These are phyloP conservation scores for Chlorella sp. DNA, from an alignment of 139 green algal genomes.

Conservation along the genomic window DNA sequence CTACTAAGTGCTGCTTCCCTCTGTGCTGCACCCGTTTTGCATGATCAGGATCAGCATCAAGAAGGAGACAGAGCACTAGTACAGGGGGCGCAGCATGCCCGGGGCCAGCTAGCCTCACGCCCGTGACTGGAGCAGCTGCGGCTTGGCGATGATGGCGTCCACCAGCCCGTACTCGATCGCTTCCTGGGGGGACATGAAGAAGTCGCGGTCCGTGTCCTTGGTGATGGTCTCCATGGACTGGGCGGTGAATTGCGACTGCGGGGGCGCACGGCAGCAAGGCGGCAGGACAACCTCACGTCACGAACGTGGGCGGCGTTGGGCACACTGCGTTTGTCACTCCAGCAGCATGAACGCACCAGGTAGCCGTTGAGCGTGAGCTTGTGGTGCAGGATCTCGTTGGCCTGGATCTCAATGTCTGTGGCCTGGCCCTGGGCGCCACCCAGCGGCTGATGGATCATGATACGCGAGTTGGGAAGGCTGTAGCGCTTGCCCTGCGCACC, in stretches of 20 bases:
- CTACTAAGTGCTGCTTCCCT: too few relatives aligned
- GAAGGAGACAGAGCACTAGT: too few relatives aligned
- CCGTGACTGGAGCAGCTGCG: conserved; percentile 38
- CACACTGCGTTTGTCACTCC: too few relatives aligned
- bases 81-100: too few relatives aligned
- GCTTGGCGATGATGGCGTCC: conserved; percentile 78
- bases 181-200: conserved; percentile 97
- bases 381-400: conserved; percentile 99
- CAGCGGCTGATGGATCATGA: conserved; percentile 99
- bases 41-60: too few relatives aligned
- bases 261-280: too few relatives aligned
- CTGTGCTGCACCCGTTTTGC: too few relatives aligned
- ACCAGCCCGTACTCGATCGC: conserved; percentile 97
- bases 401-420: conserved; percentile 99
- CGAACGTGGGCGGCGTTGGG: too few relatives aligned
- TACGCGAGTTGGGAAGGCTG: conserved; percentile 93
- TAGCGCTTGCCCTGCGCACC: conserved; percentile 89
- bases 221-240: conserved; percentile 94
- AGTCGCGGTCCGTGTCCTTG: conserved; percentile 94
- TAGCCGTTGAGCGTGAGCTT: conserved; percentile 99
- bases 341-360: conserved; percentile 48
- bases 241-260: conserved; percentile 88
- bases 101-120: too few relatives aligned
- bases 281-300: too few relatives aligned
- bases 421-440: conserved; percentile 97